Conservation (phyloP, 495 filamentous ascomycete species). For the Halenospora varia region DNA sequence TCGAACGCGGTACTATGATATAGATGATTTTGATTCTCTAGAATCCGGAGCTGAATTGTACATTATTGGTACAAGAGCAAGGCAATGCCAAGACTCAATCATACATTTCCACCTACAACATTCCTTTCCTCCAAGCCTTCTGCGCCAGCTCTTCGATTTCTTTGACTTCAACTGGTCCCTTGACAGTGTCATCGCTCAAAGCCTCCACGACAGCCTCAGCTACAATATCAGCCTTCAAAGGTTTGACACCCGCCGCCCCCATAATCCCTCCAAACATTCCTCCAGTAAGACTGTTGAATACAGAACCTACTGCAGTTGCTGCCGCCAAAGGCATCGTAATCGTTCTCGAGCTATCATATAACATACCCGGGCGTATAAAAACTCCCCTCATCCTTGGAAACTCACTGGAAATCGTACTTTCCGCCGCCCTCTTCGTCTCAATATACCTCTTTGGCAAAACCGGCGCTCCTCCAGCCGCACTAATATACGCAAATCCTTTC, state of each 20-base stretch:
- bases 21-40: conserved; percentile 32
- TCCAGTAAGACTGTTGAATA: conserved; percentile 70
- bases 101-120: conserved; percentile 52
- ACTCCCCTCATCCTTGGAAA: conserved; percentile 73
- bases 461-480: conserved; percentile 79
- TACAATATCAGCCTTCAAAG: conserved; percentile 79
- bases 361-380: conserved; percentile 80
- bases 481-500: conserved; percentile 76
- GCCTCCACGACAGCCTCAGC: conserved; percentile 81
- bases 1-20: conserved; percentile 93
- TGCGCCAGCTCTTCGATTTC: conserved; percentile 70
- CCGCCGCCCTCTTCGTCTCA: conserved; percentile 86
- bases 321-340: conserved; percentile 84
- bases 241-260: conserved; percentile 80
- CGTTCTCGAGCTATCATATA: conserved; percentile 79
- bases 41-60: conserved; percentile 7
- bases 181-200: conserved; percentile 62
- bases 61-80: conserved; percentile 19
- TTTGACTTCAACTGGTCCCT: conserved; percentile 62
- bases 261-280: conserved; percentile 67
- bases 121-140: conserved; percentile 74
- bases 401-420: conserved; percentile 65
- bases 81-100: conserved; percentile 16
- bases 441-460: conserved; percentile 84
- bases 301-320: conserved; percentile 59